Conservation (phyloP, 148 eudicot genomes). For the Arbutus unedo region DNA sequence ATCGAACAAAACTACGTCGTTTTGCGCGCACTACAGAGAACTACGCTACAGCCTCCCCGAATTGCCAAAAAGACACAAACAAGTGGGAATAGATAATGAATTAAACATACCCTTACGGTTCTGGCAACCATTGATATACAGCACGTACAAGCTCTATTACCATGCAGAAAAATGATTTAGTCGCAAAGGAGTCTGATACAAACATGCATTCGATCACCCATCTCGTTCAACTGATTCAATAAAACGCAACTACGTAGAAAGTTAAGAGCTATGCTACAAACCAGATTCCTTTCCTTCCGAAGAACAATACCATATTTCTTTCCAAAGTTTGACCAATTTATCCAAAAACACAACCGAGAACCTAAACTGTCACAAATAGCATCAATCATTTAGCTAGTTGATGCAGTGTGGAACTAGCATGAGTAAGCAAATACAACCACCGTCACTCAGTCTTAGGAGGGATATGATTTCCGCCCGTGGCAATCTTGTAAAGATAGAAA, state of each 20-base stretch:
- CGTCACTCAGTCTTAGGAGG: constrained; percentile 66
- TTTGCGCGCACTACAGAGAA: too few relatives aligned
- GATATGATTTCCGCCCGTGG: constrained; percentile 77
- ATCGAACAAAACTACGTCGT: too few relatives aligned
- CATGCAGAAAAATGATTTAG: not conserved
- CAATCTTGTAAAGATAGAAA: constrained; percentile 85
- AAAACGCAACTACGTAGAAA: not conserved
- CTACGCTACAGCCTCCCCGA: too few relatives aligned
- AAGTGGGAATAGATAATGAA: not conserved
- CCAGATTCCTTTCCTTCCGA: not conserved
- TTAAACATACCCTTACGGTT: not conserved
- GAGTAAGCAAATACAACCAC: not conserved
- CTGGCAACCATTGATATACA: not conserved
- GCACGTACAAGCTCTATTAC: not conserved
- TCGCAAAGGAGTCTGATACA: not conserved
- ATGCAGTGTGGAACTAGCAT: constrained; percentile 10
- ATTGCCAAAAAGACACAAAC: not conserved
- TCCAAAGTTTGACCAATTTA: not conserved
- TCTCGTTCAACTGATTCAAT: not conserved
- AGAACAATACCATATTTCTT: not conserved
- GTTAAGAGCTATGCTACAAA: not conserved
- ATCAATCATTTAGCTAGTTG: not conserved
- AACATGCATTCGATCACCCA: not conserved
- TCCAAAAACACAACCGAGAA: not conserved
- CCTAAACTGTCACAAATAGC: not conserved